Base-by-base conservation (phyloP, 495 filamentous ascomycete species). In the Neurospora sp. region DNA sequence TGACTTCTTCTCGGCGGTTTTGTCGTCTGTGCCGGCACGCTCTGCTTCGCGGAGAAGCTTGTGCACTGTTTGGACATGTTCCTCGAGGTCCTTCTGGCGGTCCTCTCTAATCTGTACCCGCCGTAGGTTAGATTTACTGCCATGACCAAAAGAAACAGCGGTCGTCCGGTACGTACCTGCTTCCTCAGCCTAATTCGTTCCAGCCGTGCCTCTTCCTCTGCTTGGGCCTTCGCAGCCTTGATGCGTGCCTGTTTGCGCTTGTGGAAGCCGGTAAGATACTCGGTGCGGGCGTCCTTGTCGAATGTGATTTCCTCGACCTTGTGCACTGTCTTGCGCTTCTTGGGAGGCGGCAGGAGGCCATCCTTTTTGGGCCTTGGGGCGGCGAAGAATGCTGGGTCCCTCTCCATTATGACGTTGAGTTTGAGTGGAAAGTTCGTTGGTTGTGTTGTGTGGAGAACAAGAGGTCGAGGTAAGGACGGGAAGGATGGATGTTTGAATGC, bases 251-350 rank as follows among this genome's bases (percentile, higher is more conserved):
- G 83, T 81, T 99, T 99, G 79, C 96, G 91, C 86, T 97, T 98
- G 84, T 93, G 95, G 83, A 99, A 99, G 5, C 96, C 96, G 8
- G 93, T 97, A 44, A 99, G 87, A 77, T 92, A 99, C 75, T 98
- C 92, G 75, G 90, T 86, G 70, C 96, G 89, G 54, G 90, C 90
- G 66, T 85, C 84, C 69, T 85, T 78, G 83, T 98, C 95, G 82
- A 98, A 98, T 54, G 85, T 90, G 81, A 99, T 91, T 78, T 94
- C 92, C 76, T 92, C 92, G 71, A 92, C 84, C 46, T 86, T 83
- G 72, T 85, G 83, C 4, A 79, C 78, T n/a, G 79, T 78, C 81
- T 92, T 94, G 71, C 92, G 85, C 76, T 86, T 89, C 81, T 92
- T 94, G n/a, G 84, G 77, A 18, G 88, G 84, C 10, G 88, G 88